Percentiles rank a stretch among this genome's conserved stretches.
These are phyloP conservation scores for Dioszegia aurantiaca DNA, from an alignment of 768 basidiomycete genomes.

Conservation along the genomic window DNA sequence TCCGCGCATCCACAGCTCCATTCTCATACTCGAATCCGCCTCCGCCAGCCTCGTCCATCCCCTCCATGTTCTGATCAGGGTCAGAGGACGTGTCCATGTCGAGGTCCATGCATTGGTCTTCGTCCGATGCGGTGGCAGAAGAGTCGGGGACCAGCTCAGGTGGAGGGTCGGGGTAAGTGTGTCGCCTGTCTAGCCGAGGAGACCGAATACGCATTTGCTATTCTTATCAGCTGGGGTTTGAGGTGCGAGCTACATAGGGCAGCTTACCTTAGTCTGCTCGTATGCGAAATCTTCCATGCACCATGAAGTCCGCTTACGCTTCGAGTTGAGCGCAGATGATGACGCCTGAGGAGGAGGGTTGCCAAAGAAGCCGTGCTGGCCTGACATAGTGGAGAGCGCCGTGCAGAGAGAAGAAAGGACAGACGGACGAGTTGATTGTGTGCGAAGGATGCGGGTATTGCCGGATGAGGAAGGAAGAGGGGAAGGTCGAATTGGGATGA, in stretches of 20 bases:
- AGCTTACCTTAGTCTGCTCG: conserved; percentile 32
- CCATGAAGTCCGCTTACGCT: conserved; percentile 39
- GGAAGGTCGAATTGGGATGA: not conserved
- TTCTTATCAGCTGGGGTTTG: not conserved
- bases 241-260: not conserved
- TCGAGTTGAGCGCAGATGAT: conserved; percentile 30
- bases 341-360: conserved; percentile 14
- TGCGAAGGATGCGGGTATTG: conserved; percentile 1
- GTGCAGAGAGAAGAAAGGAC: not conserved
- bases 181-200: conserved; percentile 24
- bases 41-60: conserved; percentile 13
- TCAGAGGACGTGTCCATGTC: conserved; percentile 28
- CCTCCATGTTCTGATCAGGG: conserved; percentile 26
- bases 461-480: conserved; percentile 12
- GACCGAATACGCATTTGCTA: conserved; percentile 41
- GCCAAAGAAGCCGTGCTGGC: conserved; percentile 2
- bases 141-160: conserved; percentile 40
- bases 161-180: conserved; percentile 23
- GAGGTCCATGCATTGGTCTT: conserved; percentile 29
- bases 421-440: not conserved
- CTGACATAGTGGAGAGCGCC: not conserved
- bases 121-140: conserved; percentile 42
- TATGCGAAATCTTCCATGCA: conserved; percentile 27
- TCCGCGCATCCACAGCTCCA: conserved; percentile 1
- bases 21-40: conserved; percentile 13